Conservation (phyloP, 108 stramenopile genomes). For the Schizochytrium sp. region DNA sequence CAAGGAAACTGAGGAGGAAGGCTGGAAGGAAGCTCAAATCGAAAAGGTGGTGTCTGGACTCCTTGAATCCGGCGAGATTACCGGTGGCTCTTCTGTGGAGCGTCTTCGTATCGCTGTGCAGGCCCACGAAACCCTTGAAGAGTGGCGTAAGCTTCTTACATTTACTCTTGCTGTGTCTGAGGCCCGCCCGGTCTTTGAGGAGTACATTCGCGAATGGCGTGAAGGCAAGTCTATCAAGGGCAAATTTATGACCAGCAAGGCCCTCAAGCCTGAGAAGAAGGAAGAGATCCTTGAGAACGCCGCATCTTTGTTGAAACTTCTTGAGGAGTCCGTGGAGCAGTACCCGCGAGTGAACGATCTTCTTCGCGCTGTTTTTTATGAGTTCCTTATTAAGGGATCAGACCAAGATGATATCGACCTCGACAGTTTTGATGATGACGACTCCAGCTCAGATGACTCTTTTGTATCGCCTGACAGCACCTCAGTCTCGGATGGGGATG, state of each 20-base stretch:
- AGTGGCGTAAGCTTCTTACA: not conserved
- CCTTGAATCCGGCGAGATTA: not conserved
- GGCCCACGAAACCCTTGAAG: constrained; percentile 5
- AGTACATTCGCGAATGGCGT: not conserved
- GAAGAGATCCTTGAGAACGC: not conserved
- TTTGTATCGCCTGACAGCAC: too few relatives aligned
- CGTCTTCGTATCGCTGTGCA: not conserved
- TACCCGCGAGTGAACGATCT: not conserved
- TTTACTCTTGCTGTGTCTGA: constrained; percentile 10
- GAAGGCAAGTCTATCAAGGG: not conserved
- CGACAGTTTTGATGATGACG: too few relatives aligned
- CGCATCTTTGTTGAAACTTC: not conserved
- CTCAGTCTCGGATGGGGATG: too few relatives aligned
- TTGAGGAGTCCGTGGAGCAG: not conserved
- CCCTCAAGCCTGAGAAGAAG: not conserved
- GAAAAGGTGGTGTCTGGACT: constrained; percentile 13
- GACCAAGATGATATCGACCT: too few relatives aligned
- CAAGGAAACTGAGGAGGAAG: not conserved
- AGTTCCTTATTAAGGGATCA: too few relatives aligned
- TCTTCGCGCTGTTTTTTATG: too few relatives aligned
- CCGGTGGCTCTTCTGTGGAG: not conserved
- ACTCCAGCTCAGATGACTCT: too few relatives aligned
- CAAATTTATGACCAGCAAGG: not conserved
- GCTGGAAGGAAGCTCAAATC: constrained; percentile 9
- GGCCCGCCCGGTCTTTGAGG: not conserved